Evolutionary conservation across 441 rosid genomes (phyloP), one percentile per base, ranked within the genome.

Genomic region (Populus hybrid): DNA sequence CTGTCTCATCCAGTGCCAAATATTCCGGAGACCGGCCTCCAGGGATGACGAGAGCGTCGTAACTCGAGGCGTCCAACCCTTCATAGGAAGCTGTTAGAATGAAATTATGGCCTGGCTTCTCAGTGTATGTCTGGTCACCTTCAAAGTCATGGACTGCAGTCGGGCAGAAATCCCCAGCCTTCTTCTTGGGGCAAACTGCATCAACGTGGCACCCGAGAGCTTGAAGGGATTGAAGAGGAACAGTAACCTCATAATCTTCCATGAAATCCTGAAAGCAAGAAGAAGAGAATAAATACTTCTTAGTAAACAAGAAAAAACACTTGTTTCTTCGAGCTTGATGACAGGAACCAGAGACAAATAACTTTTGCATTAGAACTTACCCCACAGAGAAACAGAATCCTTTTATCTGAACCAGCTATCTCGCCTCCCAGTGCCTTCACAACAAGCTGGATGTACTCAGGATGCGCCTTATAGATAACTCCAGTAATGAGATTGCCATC

Each of bases 41-140:
- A 10, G 98, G 98, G 46, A 95, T 87, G 71, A 92, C 97, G 72
- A 95, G 93, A 76, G 99, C 98, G 85, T 95, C 97, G 83, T 95
- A 95, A 69, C 89, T 81, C 0, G 92, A 85, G 75, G 87, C 90
- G 70, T 86, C 83, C 30, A 91, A 16, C 16, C 80, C 88, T 76
- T 89, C 91, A 75, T 86, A 93, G 73, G 79, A 65, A 67, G 92
- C 91, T 59, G 91, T 93, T 76, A 95, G 83, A 28, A 88, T 87
- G 84, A 95, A 95, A 79, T 77, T 69, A 85, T 93, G 93, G 75
- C 99, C 98, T 26, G 95, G 94, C 84, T 95, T 95, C 85, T 93
- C 98, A 68, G 94, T 95, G 87, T 95, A 95, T 72, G 99, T 95
- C 75, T 95, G 99, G 76, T 93, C 99, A 73, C 98, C 99, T 89